Percentiles rank a stretch among this genome's conserved stretches.
Evolutionary conservation across 1,139 yeast species (phyloP).

Genomic region (Scheffersomyces segobiensis): DNA sequence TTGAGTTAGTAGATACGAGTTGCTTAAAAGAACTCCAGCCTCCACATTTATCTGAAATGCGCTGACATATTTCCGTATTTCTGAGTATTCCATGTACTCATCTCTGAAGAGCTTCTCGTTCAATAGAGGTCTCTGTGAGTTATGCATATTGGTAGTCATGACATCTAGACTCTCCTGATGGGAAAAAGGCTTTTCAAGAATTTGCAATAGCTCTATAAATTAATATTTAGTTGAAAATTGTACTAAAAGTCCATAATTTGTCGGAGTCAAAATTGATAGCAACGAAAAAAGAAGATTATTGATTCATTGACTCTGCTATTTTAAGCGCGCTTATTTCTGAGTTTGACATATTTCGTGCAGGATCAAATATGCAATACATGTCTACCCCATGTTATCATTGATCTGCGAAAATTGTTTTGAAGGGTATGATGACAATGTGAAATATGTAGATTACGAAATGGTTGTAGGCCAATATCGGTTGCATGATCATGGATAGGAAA

Average conservation of each 20-base stretch:
- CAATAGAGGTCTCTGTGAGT: background rate
- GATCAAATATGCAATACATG: background rate
- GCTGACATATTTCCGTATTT: slow-evolving; percentile 13
- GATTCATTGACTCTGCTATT: background rate
- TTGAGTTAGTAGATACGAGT: background rate
- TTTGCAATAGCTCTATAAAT: background rate
- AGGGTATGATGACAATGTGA: background rate
- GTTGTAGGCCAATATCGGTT: background rate
- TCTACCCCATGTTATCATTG: background rate
- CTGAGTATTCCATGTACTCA: slow-evolving; percentile 10
- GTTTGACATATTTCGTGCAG: background rate
- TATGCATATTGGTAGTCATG: background rate
- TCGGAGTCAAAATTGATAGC: background rate
- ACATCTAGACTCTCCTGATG: background rate
- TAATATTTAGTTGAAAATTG: background rate
- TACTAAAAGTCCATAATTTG: background rate
- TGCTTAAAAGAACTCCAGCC: background rate
- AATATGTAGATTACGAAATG: background rate
- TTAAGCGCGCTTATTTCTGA: background rate
- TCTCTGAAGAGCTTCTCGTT: slow-evolving; percentile 5
- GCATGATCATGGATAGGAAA: background rate
- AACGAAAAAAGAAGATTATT: background rate
- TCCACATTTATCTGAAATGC: slow-evolving; percentile 17
- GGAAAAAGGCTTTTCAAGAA: background rate
- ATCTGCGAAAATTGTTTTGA: background rate